A percentile compares a stretch with the other conserved stretches of the same genome.
Evolutionary conservation across 352 stramenopile genomes (phyloP).

Genomic region (Plasmopara muralis): DNA sequence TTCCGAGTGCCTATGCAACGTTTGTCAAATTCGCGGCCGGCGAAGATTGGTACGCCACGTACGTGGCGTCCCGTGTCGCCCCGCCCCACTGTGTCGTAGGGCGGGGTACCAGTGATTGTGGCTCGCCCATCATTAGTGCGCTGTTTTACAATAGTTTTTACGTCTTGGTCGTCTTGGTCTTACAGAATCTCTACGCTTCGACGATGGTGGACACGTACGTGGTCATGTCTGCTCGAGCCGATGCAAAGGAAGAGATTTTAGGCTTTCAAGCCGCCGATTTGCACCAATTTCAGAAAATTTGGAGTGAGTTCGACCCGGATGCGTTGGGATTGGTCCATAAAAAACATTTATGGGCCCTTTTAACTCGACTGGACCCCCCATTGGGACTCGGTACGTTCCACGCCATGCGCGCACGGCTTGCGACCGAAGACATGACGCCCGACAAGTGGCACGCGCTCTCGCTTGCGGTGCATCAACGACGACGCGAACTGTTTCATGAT

Average conservation of each 20-base stretch:
- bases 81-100: constrained; percentile 52
- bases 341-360: constrained; percentile 54
- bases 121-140: constrained; percentile 48
- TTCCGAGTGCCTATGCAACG: constrained; percentile 57
- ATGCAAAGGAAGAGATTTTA: constrained; percentile 50
- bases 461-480: constrained; percentile 33
- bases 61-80: constrained; percentile 56
- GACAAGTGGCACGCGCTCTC: constrained; percentile 20
- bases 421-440: constrained; percentile 33
- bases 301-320: constrained; percentile 70
- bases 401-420: constrained; percentile 26
- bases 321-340: constrained; percentile 67
- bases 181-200: constrained; percentile 78
- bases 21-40: constrained; percentile 81
- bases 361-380: constrained; percentile 44
- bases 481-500: constrained; percentile 57
- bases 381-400: constrained; percentile 46
- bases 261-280: constrained; percentile 59
- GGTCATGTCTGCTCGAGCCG: constrained; percentile 58
- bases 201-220: constrained; percentile 82
- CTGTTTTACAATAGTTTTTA: constrained; percentile 81
- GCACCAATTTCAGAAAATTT: constrained; percentile 55
- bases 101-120: constrained; percentile 52
- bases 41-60: constrained; percentile 81
- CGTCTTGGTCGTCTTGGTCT: constrained; percentile 64